phyloP scores from a whole-genome alignment of 148 eudicot species.

The Rhododendron ovatum region DNA sequence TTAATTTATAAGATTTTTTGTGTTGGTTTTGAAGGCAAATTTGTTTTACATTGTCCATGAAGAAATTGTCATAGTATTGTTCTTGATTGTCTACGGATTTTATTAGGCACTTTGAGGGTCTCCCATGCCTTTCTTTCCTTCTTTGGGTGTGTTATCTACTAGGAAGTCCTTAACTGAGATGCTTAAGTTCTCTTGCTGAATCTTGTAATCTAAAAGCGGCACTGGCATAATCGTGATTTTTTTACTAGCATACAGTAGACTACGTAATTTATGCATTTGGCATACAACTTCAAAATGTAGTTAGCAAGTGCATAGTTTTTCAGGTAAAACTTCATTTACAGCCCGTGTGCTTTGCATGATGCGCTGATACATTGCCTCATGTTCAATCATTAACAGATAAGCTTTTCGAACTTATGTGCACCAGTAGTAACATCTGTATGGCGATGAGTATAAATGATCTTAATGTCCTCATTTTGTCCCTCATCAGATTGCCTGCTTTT shows the following conservation, averaged over 20 bases:
- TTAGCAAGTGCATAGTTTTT: neutral
- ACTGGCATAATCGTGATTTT: neutral
- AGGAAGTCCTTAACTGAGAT: neutral
- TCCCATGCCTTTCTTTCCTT: neutral
- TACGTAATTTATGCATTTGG: neutral
- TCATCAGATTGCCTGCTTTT: neutral
- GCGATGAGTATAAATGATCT: neutral
- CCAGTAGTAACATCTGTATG: neutral
- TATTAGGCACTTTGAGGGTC: neutral
- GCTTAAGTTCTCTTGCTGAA: neutral
- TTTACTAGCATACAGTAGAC: neutral
- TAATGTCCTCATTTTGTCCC: neutral
- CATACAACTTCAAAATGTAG: neutral
- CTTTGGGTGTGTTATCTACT: neutral
- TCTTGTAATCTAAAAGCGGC: neutral
- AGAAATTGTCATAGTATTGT: neutral
- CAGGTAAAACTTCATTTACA: neutral
- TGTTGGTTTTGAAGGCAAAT: neutral
- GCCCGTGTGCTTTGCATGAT: neutral
- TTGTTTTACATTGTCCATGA: neutral
- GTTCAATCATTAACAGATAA: neutral
- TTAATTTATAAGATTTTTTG: neutral
- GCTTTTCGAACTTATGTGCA: neutral
- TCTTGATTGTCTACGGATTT: neutral
- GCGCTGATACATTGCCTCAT: neutral